These are phyloP conservation scores for Paraurostyla sp. DNA, from an alignment of 73 alveolate genomes.

Conservation along the genomic window DNA sequence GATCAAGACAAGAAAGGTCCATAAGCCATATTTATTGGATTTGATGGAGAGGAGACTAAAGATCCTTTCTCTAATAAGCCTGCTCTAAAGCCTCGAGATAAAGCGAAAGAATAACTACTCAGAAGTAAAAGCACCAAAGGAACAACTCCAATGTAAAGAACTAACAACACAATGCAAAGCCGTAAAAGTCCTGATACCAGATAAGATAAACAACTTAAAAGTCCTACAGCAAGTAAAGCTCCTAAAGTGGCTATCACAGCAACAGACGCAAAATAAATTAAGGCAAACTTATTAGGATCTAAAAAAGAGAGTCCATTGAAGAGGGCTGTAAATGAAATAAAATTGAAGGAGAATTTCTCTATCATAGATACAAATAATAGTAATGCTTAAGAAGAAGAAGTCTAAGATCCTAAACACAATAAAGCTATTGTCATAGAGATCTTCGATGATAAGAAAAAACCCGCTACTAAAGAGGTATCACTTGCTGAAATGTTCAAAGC, in stretches of 20 bases:
- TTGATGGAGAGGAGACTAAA: neutral
- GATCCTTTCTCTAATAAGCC: conserved; percentile 40
- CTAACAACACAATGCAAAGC: neutral
- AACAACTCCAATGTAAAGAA: neutral
- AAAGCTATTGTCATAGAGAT: conserved; percentile 30
- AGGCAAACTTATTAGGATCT: neutral
- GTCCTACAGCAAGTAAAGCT: neutral
- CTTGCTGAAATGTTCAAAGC: conserved; percentile 50
- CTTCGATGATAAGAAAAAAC: conserved; percentile 30
- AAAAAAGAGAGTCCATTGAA: neutral
- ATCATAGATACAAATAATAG: neutral
- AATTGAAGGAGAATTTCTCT: too few relatives aligned
- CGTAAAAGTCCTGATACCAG: neutral
- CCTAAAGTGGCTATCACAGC: neutral
- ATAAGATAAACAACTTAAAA: too few relatives aligned
- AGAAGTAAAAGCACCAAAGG: conserved; percentile 25
- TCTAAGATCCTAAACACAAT: conserved; percentile 5
- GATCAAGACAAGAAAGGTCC: conserved; percentile 18
- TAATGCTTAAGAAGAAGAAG: too few relatives aligned
- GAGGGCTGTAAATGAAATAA: conserved; percentile 19
- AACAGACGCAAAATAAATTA: neutral
- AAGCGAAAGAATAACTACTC: neutral
- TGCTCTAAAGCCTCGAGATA: neutral
- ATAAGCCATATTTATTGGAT: conserved; percentile 1
- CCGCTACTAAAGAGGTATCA: neutral